Evolutionary conservation across 148 eudicot species (phyloP), one percentile per base, ranked within the genome.

Genomic region (Rhododendron kiyosumense): DNA sequence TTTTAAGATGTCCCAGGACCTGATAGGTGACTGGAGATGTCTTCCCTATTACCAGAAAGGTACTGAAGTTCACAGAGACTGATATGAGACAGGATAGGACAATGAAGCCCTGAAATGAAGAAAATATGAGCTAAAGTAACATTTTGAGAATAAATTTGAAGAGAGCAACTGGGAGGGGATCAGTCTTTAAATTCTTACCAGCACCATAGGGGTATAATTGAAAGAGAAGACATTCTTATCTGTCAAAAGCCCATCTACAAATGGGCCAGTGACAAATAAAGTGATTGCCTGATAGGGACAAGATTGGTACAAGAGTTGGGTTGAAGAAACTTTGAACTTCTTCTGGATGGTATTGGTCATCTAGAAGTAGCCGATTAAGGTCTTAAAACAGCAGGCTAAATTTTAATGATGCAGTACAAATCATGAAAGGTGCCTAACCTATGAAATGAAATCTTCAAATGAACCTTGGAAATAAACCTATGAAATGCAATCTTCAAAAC

Each of bases 321-420:
- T 96, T 49, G 99, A 96, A 77, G 99, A 96, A 86, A 96, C 99
- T 87, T 96, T 96, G 88, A 91, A 96, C 90, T 90, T 95, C 94
- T 96, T 96, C 90, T 96, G 99, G 87, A 96, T 96, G 82, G 98
- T 95, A 89, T 96, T 96, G 74, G 99, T 96, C 98, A 96, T 95
- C 99, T 96, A 84, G 74, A 87, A 77, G 84, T 43, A 84, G 51
- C 81, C 63, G 77, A 89, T 94, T 91, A 93, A 95, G 96, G 85
- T 82, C 36, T 82, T 82, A 84, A 24, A 92, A 78, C 41, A 82
- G 61, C 69, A 75, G 59, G n/a, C 43, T 30, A 86, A 45, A 18
- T 69, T 28, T 12, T 28, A 28, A 69, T 20, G 84, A 45, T 1
- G 32, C 26, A 63, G 77, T 7, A 14, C 45, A 76, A 24, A 17